Percentiles rank a stretch among this genome's conserved stretches.
Evolutionary conservation across 257 asterid genomes (phyloP).

Genomic region (Capsicum rhomboideum): DNA sequence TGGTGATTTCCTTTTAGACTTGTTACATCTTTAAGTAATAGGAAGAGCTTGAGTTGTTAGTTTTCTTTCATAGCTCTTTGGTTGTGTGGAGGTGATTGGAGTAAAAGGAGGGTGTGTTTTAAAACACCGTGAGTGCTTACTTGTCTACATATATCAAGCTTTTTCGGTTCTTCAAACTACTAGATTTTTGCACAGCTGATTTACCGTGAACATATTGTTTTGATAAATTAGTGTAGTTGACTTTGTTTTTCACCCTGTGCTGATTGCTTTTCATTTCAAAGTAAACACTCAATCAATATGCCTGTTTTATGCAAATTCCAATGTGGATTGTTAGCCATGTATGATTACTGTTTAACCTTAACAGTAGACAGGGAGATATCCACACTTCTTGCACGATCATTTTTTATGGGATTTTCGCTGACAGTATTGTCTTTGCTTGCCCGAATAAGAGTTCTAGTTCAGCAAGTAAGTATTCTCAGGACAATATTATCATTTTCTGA

Average conservation of each 20-base stretch:
- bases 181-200: not conserved
- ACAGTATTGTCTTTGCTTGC: conserved; percentile 73
- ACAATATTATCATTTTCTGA: not conserved
- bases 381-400: conserved; percentile 74
- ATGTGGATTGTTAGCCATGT: not conserved
- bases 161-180: not conserved
- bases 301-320: not conserved
- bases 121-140: not conserved
- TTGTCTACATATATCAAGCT: not conserved
- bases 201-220: not conserved
- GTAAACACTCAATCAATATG: not conserved
- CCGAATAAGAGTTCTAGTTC: conserved; percentile 79
- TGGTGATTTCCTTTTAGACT: not conserved
- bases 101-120: not conserved
- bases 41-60: not conserved
- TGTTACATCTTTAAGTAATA: not conserved
- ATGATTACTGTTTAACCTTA: conserved; percentile 23
- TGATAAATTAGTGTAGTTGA: not conserved
- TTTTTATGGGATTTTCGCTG: conserved; percentile 81
- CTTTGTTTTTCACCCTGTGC: not conserved
- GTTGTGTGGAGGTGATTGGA: not conserved
- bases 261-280: not conserved
- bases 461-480: conserved; percentile 49
- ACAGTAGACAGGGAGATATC: conserved; percentile 67
- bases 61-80: not conserved